Conservation (phyloP, 2,329 filamentous ascomycete species). For the Madurella mycetomatis region DNA sequence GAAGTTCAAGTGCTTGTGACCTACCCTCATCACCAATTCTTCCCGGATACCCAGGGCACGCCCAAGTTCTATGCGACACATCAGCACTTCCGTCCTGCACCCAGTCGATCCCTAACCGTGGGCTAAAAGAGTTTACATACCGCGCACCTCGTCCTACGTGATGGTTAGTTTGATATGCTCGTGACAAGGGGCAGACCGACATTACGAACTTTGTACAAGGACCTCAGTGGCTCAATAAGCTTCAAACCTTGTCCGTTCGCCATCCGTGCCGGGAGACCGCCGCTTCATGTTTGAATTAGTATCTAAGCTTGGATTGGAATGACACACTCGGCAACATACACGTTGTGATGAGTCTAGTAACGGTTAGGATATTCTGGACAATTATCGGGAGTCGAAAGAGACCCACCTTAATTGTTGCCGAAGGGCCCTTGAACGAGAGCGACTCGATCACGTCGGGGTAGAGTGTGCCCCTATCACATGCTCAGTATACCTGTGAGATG, state of each 20-base stretch:
- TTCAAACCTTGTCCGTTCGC: conserved; percentile 43
- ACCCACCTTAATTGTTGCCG: conserved; percentile 41
- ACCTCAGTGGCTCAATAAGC: conserved; percentile 72
- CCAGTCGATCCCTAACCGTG: not conserved
- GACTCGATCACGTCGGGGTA: conserved; percentile 63
- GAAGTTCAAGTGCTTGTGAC: conserved; percentile 16
- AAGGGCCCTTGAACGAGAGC: conserved; percentile 45
- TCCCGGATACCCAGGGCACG: conserved; percentile 20
- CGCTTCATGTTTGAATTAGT: conserved; percentile 28
- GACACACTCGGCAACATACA: conserved; percentile 10
- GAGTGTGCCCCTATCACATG: conserved; percentile 36
- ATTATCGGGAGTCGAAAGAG: not conserved
- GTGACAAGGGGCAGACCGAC: not conserved
- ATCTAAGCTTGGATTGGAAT: conserved; percentile 11
- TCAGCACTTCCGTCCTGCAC: conserved; percentile 1
- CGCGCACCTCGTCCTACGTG: conserved; percentile 21
- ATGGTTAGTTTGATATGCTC: not conserved
- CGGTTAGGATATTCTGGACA: conserved; percentile 1
- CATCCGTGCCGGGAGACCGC: conserved; percentile 36
- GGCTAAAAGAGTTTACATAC: conserved; percentile 8
- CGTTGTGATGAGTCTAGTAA: conserved; percentile 29
- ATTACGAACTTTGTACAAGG: conserved; percentile 72
- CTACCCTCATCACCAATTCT: conserved; percentile 22
- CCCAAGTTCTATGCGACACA: conserved; percentile 12
- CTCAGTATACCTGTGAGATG: conserved; percentile 49